Evolutionary conservation across 306 rosid species (phyloP).

Genomic region (Ochetophila trinervis): DNA sequence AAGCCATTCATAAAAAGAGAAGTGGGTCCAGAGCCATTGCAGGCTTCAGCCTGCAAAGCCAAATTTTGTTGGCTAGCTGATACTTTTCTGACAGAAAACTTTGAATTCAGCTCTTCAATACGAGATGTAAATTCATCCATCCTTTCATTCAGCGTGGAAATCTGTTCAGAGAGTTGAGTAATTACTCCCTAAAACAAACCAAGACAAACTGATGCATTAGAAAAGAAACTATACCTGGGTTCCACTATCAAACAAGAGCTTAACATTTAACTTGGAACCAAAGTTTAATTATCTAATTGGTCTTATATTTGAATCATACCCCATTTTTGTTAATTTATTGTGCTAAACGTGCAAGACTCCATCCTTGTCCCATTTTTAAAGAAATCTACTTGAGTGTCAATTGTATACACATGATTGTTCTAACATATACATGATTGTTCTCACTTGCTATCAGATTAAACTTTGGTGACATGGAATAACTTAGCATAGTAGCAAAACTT

Average conservation of each 20-base stretch:
- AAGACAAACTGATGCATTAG: constrained; percentile 21
- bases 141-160: constrained; percentile 88
- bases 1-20: constrained; percentile 65
- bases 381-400: too few species aligned
- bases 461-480: background rate
- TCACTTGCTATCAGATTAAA: too few species aligned
- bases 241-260: background rate
- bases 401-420: too few species aligned
- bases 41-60: constrained; percentile 65
- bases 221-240: background rate
- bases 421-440: too few species aligned
- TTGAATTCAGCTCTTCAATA: constrained; percentile 81
- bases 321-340: too few species aligned
- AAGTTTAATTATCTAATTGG: too few species aligned
- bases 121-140: constrained; percentile 97
- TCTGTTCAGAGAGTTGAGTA: constrained; percentile 95
- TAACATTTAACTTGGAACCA: constrained; percentile 5
- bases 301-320: too few species aligned
- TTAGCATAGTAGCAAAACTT: background rate
- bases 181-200: constrained; percentile 64
- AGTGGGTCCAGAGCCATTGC: constrained; percentile 81
- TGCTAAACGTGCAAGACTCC: too few species aligned
- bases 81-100: constrained; percentile 42
- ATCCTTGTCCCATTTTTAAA: too few species aligned
- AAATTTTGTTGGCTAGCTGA: constrained; percentile 87